phyloP scores from a whole-genome alignment of 306 rosid genomes.

The Hippophae gyantsensis region DNA sequence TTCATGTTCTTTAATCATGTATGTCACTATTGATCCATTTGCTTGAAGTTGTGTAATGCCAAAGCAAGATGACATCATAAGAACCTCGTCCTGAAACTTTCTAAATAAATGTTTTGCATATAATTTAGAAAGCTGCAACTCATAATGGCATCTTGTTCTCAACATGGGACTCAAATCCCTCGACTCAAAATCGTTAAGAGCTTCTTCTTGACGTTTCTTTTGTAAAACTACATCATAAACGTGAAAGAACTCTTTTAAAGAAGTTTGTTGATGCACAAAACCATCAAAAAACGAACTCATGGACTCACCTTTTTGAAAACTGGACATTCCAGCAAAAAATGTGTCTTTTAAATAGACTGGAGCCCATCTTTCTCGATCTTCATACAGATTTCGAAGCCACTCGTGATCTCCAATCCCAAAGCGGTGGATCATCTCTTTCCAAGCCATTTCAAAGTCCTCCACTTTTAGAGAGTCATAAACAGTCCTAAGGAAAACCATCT shows the following conservation, averaged over 20 bases:
- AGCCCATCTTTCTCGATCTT: slow-evolving; percentile 78
- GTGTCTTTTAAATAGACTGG: slow-evolving; percentile 78
- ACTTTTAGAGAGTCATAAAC: slow-evolving; percentile 44
- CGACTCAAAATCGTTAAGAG: slow-evolving; percentile 62
- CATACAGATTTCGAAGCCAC: slow-evolving; percentile 44
- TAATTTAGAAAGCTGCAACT: slow-evolving; percentile 74
- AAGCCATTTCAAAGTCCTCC: slow-evolving; percentile 79
- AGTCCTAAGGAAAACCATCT: slow-evolving; percentile 38
- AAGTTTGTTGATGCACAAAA: slow-evolving; percentile 57
- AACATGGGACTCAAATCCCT: slow-evolving; percentile 38
- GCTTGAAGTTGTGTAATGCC: slow-evolving; percentile 52
- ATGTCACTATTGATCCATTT: slow-evolving; percentile 50
- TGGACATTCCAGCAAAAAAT: slow-evolving; percentile 67
- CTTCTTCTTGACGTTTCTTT: slow-evolving; percentile 52
- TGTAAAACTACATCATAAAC: slow-evolving; percentile 44
- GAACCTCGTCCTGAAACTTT: slow-evolving; percentile 75
- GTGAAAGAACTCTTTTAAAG: slow-evolving; percentile 64
- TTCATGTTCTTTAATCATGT: slow-evolving; percentile 53
- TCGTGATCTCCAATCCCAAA: slow-evolving; percentile 53
- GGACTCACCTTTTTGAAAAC: slow-evolving; percentile 41
- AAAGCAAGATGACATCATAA: slow-evolving; percentile 66
- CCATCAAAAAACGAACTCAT: slow-evolving; percentile 48
- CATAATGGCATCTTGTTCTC: slow-evolving; percentile 59
- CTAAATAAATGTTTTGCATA: slow-evolving; percentile 60
- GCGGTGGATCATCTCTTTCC: slow-evolving; percentile 63